phyloP scores from a whole-genome alignment of 345 rosid species.

The Erodium maritimum region DNA sequence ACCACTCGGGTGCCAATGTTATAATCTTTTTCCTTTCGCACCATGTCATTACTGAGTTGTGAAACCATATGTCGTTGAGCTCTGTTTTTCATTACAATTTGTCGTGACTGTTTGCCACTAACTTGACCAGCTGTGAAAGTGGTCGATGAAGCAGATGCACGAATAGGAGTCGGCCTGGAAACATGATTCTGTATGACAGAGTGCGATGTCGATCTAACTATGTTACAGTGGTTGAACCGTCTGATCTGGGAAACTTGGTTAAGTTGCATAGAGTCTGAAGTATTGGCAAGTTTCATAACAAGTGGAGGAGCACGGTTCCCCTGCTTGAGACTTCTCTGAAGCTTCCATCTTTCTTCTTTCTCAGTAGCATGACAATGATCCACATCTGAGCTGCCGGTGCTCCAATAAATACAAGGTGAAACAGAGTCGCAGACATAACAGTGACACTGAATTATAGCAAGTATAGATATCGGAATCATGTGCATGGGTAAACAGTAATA shows the following conservation, averaged over 20 bases:
- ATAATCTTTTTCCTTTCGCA: conserved; percentile 25
- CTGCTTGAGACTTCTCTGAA: conserved; percentile 30
- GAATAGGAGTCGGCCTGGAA: too few species aligned
- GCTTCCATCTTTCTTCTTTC: conserved; percentile 49
- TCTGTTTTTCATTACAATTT: conserved; percentile 10
- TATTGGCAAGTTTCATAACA: conserved; percentile 13
- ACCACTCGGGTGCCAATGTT: conserved; percentile 10
- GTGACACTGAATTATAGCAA: conserved; percentile 53
- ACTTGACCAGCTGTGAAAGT: too few species aligned
- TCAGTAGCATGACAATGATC: conserved; percentile 89
- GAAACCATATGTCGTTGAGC: conserved; percentile 10
- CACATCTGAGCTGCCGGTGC: conserved; percentile 18
- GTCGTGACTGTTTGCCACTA: neutral
- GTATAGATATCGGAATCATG: conserved; percentile 1
- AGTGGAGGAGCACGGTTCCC: conserved; percentile 14
- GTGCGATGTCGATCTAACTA: neutral
- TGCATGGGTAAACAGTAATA: neutral
- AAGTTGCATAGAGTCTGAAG: conserved; percentile 8
- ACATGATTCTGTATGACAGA: conserved; percentile 3
- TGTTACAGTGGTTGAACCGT: neutral
- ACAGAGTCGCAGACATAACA: conserved; percentile 77
- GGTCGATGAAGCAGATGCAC: neutral
- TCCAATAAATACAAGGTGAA: conserved; percentile 71
- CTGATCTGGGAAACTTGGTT: too few species aligned
- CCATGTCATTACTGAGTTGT: conserved; percentile 10